A percentile compares a stretch with the other conserved stretches of the same genome.
phyloP scores from a whole-genome alignment of 1,284 basidiomycete genomes.

The Wallemia ichthyophaga region DNA sequence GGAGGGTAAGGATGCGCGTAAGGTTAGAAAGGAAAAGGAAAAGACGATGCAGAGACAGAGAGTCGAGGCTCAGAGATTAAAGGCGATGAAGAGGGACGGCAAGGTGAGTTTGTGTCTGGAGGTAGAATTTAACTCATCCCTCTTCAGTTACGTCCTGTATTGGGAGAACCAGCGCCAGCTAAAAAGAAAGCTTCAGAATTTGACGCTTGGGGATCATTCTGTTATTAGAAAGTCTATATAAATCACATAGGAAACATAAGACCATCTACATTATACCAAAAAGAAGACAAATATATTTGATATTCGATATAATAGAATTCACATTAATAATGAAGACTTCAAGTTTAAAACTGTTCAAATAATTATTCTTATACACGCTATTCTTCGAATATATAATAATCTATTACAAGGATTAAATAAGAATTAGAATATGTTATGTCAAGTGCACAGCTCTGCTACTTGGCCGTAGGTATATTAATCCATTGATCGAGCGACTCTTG shows the following conservation, averaged over 20 bases:
- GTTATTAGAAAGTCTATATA: neutral
- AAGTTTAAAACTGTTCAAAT: too few species aligned
- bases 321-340: too few species aligned
- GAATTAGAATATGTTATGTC: too few species aligned
- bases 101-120: neutral
- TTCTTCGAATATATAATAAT: too few species aligned
- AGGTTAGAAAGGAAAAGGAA: neutral
- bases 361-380: too few species aligned
- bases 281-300: too few species aligned
- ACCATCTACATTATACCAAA: too few species aligned
- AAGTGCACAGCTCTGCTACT: too few species aligned
- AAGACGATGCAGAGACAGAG: neutral
- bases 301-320: too few species aligned
- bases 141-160: neutral
- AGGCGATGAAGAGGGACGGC: neutral
- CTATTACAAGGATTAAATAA: too few species aligned
- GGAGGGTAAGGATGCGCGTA: neutral
- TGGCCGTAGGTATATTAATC: neutral
- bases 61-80: neutral
- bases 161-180: neutral
- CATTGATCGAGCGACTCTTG: neutral
- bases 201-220: constrained; percentile 1
- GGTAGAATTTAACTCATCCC: neutral
- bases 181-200: neutral
- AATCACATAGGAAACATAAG: too few species aligned